Percentiles rank a stretch among this genome's conserved stretches.
Evolutionary conservation across 129 eudicot species (phyloP).

Genomic region (Rutidosis leptorrhynchoides): DNA sequence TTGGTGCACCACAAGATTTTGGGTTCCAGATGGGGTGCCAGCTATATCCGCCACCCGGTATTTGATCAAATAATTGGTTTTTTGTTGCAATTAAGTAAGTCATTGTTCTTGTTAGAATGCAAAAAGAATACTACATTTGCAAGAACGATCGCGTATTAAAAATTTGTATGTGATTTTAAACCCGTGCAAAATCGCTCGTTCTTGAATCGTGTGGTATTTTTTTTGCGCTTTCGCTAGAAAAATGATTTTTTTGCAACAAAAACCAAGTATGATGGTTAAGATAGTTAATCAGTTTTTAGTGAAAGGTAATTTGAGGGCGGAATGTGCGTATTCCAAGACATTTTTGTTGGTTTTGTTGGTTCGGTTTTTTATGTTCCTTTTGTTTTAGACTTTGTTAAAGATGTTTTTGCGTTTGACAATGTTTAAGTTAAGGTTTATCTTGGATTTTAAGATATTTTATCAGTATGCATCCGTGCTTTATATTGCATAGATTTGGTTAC

Average conservation of each 20-base stretch:
- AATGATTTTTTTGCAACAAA: conserved; percentile 12
- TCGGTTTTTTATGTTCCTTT: not conserved
- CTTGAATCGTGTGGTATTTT: not conserved
- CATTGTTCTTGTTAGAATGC: conserved; percentile 10
- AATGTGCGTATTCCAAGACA: not conserved
- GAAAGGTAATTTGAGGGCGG: not conserved
- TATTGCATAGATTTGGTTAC: not conserved
- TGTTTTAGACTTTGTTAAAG: not conserved
- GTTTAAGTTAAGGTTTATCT: not conserved
- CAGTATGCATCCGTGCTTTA: not conserved
- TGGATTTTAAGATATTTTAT: not conserved
- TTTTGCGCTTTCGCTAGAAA: conserved; percentile 19
- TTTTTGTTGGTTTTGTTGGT: not conserved
- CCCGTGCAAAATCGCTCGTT: not conserved
- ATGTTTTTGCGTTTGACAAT: not conserved
- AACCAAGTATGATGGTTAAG: conserved; percentile 2
- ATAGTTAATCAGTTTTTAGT: conserved; percentile 8
- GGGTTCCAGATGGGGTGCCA: conserved; percentile 20
- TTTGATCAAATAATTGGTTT: conserved; percentile 14
- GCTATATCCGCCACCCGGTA: conserved; percentile 26
- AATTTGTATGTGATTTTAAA: conserved; percentile 12
- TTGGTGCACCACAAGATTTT: conserved; percentile 16
- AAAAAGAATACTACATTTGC: conserved; percentile 2
- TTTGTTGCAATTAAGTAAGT: conserved; percentile 16
- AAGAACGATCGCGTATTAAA: conserved; percentile 10